phyloP scores from a whole-genome alignment of 306 rosid species.

The Casuarina glauca region DNA sequence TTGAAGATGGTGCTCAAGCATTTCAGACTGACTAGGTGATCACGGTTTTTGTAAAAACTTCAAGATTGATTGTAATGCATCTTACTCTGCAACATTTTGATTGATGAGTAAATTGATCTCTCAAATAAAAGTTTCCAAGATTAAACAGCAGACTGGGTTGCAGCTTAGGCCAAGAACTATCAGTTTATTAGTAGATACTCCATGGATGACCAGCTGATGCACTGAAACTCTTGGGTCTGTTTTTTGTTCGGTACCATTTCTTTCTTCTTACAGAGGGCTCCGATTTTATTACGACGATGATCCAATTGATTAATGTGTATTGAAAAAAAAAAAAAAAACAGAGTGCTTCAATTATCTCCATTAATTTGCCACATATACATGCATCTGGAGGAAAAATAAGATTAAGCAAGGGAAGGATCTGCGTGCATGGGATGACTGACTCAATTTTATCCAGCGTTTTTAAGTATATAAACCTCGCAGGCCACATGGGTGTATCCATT shows the following conservation, averaged over 20 bases:
- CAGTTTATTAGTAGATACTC: neutral
- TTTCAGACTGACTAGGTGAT: slow-evolving; percentile 5
- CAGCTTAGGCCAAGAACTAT: neutral
- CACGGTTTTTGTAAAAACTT: neutral
- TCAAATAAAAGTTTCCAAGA: neutral
- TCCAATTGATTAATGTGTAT: too few species aligned
- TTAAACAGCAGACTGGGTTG: neutral
- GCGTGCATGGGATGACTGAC: too few species aligned
- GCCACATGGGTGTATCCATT: too few species aligned
- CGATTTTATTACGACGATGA: too few species aligned
- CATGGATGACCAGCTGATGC: neutral
- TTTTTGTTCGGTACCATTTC: neutral
- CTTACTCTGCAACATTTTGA: neutral
- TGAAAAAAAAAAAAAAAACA: too few species aligned
- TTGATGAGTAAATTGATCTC: neutral
- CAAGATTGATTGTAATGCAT: neutral
- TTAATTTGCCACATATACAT: too few species aligned
- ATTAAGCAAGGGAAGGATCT: too few species aligned
- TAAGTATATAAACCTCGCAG: too few species aligned
- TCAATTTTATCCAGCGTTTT: too few species aligned
- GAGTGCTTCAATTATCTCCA: too few species aligned
- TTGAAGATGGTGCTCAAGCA: neutral
- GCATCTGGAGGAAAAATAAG: too few species aligned
- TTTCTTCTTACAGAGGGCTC: neutral
- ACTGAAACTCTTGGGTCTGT: neutral